Percentiles rank a stretch among this genome's conserved stretches.
Evolutionary conservation across 2,329 filamentous ascomycete species (phyloP).

Genomic region (Amylocarpus encephaloides): DNA sequence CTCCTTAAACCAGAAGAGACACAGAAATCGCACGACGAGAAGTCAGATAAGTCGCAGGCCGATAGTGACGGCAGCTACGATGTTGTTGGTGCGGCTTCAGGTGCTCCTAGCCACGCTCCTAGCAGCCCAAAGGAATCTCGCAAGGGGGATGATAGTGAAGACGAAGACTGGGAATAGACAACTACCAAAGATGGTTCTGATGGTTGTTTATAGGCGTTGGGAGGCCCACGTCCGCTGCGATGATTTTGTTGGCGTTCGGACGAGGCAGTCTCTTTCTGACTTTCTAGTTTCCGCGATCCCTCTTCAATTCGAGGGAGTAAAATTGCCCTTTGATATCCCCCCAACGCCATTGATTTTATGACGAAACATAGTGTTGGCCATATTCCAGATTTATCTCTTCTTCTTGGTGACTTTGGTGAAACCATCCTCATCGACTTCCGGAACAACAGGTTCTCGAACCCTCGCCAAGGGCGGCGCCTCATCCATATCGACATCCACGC

Average conservation of each 20-base stretch:
- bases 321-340: constrained; percentile 16
- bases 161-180: constrained; percentile 68
- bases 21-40: constrained; percentile 77
- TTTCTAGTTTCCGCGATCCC: not conserved
- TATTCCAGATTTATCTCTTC: constrained; percentile 38
- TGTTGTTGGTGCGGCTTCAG: constrained; percentile 73
- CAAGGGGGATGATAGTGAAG: constrained; percentile 58
- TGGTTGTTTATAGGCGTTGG: constrained; percentile 2
- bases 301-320: not conserved
- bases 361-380: not conserved
- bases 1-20: constrained; percentile 56
- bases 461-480: constrained; percentile 59
- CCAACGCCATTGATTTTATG: not conserved
- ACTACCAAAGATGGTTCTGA: not conserved
- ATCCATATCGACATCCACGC: constrained; percentile 58
- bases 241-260: not conserved
- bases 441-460: constrained; percentile 55
- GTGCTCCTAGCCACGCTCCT: constrained; percentile 71
- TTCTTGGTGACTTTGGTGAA: constrained; percentile 70
- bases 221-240: not conserved
- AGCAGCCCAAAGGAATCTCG: constrained; percentile 54
- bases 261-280: not conserved
- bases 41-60: constrained; percentile 81
- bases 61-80: constrained; percentile 97
- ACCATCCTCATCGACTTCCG: constrained; percentile 74